phyloP scores from a whole-genome alignment of 768 basidiomycete genomes.

The Lactifluus rugatus region DNA sequence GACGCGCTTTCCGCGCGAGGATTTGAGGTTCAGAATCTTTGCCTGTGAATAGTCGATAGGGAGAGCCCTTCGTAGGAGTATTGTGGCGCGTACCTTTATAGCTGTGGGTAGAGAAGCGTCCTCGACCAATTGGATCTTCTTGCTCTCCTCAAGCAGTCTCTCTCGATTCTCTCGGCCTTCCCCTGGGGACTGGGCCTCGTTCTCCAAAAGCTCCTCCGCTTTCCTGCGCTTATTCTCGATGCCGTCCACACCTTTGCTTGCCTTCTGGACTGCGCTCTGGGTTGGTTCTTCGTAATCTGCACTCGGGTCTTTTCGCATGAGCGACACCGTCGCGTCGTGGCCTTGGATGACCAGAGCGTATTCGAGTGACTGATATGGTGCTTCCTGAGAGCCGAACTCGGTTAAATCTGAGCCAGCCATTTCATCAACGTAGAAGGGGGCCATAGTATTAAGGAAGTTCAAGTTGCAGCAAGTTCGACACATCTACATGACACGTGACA shows the following conservation, averaged over 20 bases:
- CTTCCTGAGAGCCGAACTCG: slow-evolving; percentile 59
- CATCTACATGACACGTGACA: too few relatives aligned
- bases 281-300: slow-evolving; percentile 70
- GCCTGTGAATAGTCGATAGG: slow-evolving; percentile 36
- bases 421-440: slow-evolving; percentile 75
- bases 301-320: slow-evolving; percentile 59
- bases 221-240: slow-evolving; percentile 87
- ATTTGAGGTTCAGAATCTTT: slow-evolving; percentile 55
- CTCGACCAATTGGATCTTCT: slow-evolving; percentile 71
- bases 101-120: slow-evolving; percentile 58
- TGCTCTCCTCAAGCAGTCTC: slow-evolving; percentile 78
- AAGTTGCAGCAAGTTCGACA: too few relatives aligned
- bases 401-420: slow-evolving; percentile 61
- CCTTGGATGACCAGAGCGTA: slow-evolving; percentile 63
- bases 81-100: slow-evolving; percentile 45
- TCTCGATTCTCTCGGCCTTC: slow-evolving; percentile 66
- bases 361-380: slow-evolving; percentile 78
- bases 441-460: too few relatives aligned
- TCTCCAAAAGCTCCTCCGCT: slow-evolving; percentile 61
- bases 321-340: slow-evolving; percentile 37
- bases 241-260: slow-evolving; percentile 78
- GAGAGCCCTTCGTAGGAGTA: neutral
- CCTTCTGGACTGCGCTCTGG: slow-evolving; percentile 83
- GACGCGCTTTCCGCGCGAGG: slow-evolving; percentile 62
- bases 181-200: slow-evolving; percentile 53